Evolutionary conservation across 2,329 filamentous ascomycete species (phyloP), one percentile per base, ranked within the genome.

Genomic region (Chrysoporthe puriensis): DNA sequence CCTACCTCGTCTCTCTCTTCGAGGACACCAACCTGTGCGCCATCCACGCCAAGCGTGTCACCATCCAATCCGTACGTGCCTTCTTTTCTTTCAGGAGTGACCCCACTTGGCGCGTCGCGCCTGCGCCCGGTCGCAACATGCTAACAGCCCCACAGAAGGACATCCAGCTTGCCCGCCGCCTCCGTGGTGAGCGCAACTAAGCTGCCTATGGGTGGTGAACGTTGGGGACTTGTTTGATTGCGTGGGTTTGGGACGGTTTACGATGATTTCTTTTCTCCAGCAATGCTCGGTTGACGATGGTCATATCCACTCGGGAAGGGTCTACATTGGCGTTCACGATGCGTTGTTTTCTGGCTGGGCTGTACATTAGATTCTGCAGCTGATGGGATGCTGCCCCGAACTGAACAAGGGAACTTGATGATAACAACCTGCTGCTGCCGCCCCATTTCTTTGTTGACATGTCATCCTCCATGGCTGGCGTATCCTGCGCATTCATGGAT

Each of bases 41-140:
- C 78, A 97, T 98, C 82, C 96, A 98, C 85, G 95, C 96, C 84
- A 98, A 98, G 90, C 94, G 96, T 85, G 96, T 98, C 79, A 98
- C 95, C 78, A 98, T 98, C 83, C 95, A 95, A 83, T 90, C 90
- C 73, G 79, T 83, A 76, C 74, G 81, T 80, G 16, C 46, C 42
- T n/a, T 2, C 2, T 11, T n/a, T 4, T 13, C 57, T 54, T 40
- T n/a, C 13, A 18, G 9, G 61, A 44, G 3, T 18, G 5, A 18
- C 56, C 56, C 57, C 40, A 21, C 18, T 3, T 42, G n/a, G 13
- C 43, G 67, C 46, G n/a, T 44, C 52, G 58, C 13, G 44, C 11
- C 14, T 11, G 13, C 26, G 3, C 2, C 32, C 18, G 13, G 21
- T 40, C 34, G 44, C 58, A 64, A 65, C 14, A 21, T 69, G 61